Base-by-base conservation (phyloP, 1,284 basidiomycete species). In the Trichosporon sp. region DNA sequence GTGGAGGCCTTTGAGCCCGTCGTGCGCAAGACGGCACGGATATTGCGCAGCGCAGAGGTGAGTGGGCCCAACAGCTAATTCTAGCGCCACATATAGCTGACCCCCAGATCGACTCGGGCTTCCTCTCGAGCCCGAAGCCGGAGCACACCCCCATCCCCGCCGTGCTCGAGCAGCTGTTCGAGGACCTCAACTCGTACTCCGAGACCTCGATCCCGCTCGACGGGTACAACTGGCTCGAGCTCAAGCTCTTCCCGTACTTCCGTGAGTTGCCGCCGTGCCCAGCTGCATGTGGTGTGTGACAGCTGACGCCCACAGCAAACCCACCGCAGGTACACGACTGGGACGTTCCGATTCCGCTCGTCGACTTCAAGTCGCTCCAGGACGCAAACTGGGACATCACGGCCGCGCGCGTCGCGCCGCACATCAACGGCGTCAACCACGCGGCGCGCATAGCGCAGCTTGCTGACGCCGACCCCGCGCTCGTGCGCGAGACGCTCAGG, bases 311-410 rank as follows among this genome's bases (percentile, higher is more conserved):
- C 0, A 5, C 64, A 83, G 82, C 95, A 3, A 98, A 98, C 77
- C 97, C 97, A 9, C 89, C 91, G 0, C 85, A 87, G 0, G 92
- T 98, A 25, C 87, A 91, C 72, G 93, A 98, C 77, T 99, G 96
- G 95, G 90, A 93, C 83, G 97, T 99, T 0, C 97, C 96, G 0
- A 86, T 99, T 11, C 89, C 94, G 0, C 86, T 99, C 8, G 91
- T 97, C 68, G 91, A 93, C 75, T 85, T 99, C 38, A 85, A 87
- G 1, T 91, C 89, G 72, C 86, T 93, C 68, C 88, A 91, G 62
- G 92, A 96, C 74, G 89, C 89, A 34, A 96, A 95, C 75, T 99
- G 97, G 96, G 97, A 99, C 83, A 86, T 99, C 65, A 98, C 97
- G 0, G 92, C 98, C 84, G 87, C 88, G 35, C 73, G 94, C 88